A percentile compares a stretch with the other conserved stretches of the same genome.
phyloP scores from a whole-genome alignment of 306 rosid genomes.

The Aeschynomene evenia region DNA sequence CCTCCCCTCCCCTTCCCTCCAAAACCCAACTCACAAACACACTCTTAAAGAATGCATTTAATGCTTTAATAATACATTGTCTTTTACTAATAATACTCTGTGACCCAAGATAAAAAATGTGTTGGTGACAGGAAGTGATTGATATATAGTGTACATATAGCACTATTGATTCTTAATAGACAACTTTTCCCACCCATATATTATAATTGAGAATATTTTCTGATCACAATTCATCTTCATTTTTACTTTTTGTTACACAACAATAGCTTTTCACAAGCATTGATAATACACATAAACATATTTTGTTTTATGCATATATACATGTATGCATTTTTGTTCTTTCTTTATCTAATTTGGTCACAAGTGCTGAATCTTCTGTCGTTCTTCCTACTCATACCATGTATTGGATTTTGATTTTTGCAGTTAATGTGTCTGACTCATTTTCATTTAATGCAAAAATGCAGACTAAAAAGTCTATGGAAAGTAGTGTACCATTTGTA shows the following conservation, averaged over 20 bases:
- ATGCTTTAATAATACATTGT: too few relatives aligned
- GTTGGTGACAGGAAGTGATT: too few relatives aligned
- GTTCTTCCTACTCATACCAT: not conserved
- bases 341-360: not conserved
- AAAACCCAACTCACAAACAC: too few relatives aligned
- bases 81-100: too few relatives aligned
- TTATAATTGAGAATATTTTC: not conserved
- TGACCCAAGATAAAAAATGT: too few relatives aligned
- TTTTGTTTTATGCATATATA: not conserved
- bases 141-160: too few relatives aligned
- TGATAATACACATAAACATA: slow-evolving; percentile 1
- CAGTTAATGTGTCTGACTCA: slow-evolving; percentile 20
- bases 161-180: too few relatives aligned
- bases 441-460: slow-evolving; percentile 21
- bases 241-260: not conserved
- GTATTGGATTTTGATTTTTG: not conserved
- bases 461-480: slow-evolving; percentile 78
- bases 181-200: too few relatives aligned
- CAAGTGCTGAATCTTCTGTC: not conserved
- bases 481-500: slow-evolving; percentile 65
- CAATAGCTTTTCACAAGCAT: not conserved
- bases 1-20: too few relatives aligned
- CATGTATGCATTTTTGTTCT: not conserved
- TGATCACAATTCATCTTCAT: not conserved
- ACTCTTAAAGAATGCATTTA: too few relatives aligned